A percentile compares a stretch with the other conserved stretches of the same genome.
These are phyloP conservation scores for Kluyveromyces dobzhanskii DNA, from an alignment of 805 yeast genomes.

Conservation along the genomic window DNA sequence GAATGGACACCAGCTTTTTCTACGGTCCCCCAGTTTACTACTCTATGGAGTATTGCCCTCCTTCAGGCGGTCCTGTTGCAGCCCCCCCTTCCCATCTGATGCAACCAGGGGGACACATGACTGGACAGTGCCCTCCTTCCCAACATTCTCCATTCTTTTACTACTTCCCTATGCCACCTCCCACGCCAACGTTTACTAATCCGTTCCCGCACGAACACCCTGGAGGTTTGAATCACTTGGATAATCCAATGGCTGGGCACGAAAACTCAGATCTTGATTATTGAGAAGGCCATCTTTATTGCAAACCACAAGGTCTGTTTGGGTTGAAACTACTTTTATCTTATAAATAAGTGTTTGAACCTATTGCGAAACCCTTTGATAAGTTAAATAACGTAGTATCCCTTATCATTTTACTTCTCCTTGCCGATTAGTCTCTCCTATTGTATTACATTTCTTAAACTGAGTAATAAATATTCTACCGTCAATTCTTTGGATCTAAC, in stretches of 20 bases:
- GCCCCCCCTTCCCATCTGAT: conserved; percentile 8
- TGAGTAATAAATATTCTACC: no score
- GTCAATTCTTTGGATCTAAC: no score
- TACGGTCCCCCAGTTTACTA: conserved; percentile 24
- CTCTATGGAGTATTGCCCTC: conserved; percentile 20
- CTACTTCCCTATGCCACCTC: conserved; percentile 29
- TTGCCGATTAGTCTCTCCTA: no score
- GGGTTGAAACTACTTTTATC: no score
- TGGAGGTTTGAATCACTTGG: neutral
- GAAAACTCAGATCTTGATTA: conserved; percentile 6
- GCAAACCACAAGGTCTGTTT: neutral
- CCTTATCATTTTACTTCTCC: no score
- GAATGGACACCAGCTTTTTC: conserved; percentile 6
- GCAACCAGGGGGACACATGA: conserved; percentile 2
- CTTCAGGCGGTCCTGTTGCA: conserved; percentile 19
- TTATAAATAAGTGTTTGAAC: no score
- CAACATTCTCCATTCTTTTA: conserved; percentile 17
- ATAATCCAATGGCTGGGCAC: neutral
- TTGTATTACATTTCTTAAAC: no score
- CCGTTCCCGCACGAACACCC: conserved; percentile 3
- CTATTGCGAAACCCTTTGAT: no score
- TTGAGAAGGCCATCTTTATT: neutral
- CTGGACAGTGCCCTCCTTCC: conserved; percentile 3
- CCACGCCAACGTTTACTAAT: conserved; percentile 6
- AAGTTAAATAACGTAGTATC: no score